phyloP scores from a whole-genome alignment of 345 rosid species.

The Limnanthes douglasii region DNA sequence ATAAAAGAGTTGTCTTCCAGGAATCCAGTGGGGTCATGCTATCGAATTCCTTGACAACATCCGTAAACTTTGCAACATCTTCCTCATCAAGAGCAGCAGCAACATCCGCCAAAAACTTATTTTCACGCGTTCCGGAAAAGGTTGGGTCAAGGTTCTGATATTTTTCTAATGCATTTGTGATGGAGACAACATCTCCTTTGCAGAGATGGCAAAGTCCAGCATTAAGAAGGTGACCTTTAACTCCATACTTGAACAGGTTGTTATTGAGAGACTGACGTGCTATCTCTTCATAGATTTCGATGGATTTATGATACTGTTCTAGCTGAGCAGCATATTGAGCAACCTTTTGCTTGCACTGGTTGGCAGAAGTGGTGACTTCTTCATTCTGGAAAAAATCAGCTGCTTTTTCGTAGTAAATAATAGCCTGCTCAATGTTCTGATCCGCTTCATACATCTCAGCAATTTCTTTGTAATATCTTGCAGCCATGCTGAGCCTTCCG shows the following conservation, averaged over 20 bases:
- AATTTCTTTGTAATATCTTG: constrained; percentile 94
- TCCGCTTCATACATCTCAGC: constrained; percentile 66
- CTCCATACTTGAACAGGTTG: constrained; percentile 91
- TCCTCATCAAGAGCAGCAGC: constrained; percentile 89
- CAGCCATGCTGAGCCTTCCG: constrained; percentile 98
- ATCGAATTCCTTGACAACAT: constrained; percentile 86
- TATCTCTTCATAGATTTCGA: constrained; percentile 84
- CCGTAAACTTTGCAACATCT: constrained; percentile 81
- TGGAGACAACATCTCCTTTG: constrained; percentile 81
- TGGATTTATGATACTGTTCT: constrained; percentile 82
- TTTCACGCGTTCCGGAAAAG: constrained; percentile 88
- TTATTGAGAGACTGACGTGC: constrained; percentile 56
- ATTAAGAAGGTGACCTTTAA: constrained; percentile 92
- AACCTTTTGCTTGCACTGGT: constrained; percentile 96
- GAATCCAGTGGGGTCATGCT: constrained; percentile 98
- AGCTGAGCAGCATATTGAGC: constrained; percentile 90
- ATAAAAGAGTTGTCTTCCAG: constrained; percentile 88
- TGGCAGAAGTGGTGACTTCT: constrained; percentile 87
- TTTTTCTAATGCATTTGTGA: constrained; percentile 75
- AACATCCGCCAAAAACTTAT: constrained; percentile 51
- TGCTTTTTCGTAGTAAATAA: constrained; percentile 56
- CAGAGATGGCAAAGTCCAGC: constrained; percentile 96
- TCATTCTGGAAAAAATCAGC: constrained; percentile 74
- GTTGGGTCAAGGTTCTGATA: constrained; percentile 98
- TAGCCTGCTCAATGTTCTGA: constrained; percentile 43